Base-by-base conservation (phyloP, 768 basidiomycete genomes). In the Neoboletus magnificus region DNA sequence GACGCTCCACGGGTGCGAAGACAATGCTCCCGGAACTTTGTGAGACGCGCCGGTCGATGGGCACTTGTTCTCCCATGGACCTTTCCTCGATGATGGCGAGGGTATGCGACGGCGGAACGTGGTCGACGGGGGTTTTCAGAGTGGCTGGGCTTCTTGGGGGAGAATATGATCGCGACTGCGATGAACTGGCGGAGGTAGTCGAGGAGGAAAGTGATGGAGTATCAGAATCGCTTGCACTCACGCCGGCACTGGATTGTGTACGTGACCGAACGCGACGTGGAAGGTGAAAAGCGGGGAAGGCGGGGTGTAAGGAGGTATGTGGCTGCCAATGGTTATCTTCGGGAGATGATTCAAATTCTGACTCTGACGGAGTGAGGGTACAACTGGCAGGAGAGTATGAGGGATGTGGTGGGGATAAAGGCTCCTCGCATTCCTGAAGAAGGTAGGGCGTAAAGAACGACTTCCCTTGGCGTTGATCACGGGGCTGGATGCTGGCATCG, bases 181-280 rank as follows among this genome's bases (percentile, higher is more conserved):
- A 64, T 5, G 77, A 78, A 50, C 74, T 76, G 53, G 62, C 66
- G 2, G 77, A 78, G 9, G 65, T 66, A 40, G 60, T 68, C 29
- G 75, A 78, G 47, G 77, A 77, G 30, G 73, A 69, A 48, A 82
- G 69, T 11, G 81, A 79, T n/a, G 79, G 79, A n/a, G 75, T 76
- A 54, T 79, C 78, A 48, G 75, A 77, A 55, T 75, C 75, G 51
- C 74, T 71, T 20, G 64, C 51, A 40, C 72, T 69, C 23, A 73
- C 50, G 42, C 64, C 61, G 6, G 71, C 63, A 45, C 64, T 62
- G 11, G 69, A 66, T 37, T 62, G 67, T 27, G 68, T 55, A 7
- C 65, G 62, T 37, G 66, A 52, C 22, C 71, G 70, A 25, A 37
- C 5, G 35, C 74, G 74, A 43, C 67, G 70, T 36, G 76, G 72